A percentile compares a stretch with the other conserved stretches of the same genome.
These are phyloP conservation scores for Porogramme epimiltina DNA, from an alignment of 1,284 basidiomycete species.

Conservation along the genomic window DNA sequence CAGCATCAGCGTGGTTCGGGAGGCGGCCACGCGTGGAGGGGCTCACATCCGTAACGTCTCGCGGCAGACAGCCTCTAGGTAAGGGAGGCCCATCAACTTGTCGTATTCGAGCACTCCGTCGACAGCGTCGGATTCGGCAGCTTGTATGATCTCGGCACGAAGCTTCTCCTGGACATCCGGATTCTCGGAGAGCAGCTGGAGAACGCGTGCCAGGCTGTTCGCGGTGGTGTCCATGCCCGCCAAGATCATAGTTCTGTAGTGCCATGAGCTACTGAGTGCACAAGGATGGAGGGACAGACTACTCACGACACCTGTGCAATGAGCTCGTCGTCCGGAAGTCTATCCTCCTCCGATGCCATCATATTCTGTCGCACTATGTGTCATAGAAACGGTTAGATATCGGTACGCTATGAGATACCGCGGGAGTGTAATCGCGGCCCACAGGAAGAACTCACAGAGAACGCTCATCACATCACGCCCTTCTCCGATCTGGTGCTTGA, in stretches of 20 bases:
- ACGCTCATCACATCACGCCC: conserved; percentile 26
- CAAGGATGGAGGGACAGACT: neutral
- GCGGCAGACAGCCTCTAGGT: conserved; percentile 26
- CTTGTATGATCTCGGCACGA: conserved; percentile 19
- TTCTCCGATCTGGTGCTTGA: conserved; percentile 12
- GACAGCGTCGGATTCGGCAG: conserved; percentile 11
- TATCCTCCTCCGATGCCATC: conserved; percentile 29
- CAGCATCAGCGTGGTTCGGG: no score
- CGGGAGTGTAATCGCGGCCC: neutral
- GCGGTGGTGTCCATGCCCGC: conserved; percentile 27
- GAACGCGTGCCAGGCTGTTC: conserved; percentile 22
- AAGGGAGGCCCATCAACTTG: conserved; percentile 21
- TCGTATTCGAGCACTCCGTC: conserved; percentile 22
- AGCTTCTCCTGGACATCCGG: conserved; percentile 23
- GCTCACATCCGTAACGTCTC: conserved; percentile 27
- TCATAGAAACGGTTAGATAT: neutral
- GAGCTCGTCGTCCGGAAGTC: conserved; percentile 32
- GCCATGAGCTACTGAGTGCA: neutral
- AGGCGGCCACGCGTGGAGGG: no score
- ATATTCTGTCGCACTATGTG: conserved; percentile 35
- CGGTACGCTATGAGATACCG: neutral
- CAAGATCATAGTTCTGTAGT: conserved; percentile 22
- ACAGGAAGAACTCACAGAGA: conserved; percentile 16
- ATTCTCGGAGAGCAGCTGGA: conserved; percentile 20
- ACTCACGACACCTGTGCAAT: conserved; percentile 36